phyloP scores from a whole-genome alignment of 495 filamentous ascomycete genomes.

The Hypomontagnella monticulosa region DNA sequence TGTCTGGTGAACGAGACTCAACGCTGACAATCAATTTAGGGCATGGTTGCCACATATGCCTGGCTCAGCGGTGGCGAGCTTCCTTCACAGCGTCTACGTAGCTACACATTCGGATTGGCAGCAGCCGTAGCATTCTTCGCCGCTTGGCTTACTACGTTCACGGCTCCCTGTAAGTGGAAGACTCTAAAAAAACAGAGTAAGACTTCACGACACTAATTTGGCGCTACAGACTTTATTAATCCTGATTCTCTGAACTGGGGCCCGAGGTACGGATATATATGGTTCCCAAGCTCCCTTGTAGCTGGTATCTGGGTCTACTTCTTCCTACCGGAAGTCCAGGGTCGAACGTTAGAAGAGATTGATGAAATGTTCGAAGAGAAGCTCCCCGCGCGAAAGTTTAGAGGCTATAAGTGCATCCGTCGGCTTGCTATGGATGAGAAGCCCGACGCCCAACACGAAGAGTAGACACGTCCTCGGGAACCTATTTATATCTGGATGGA shows the following conservation, averaged over 20 bases:
- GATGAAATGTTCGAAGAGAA: slow-evolving; percentile 59
- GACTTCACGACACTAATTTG: background rate
- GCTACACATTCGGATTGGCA: slow-evolving; percentile 58
- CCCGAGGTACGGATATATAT: slow-evolving; percentile 59
- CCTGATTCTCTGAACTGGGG: slow-evolving; percentile 60
- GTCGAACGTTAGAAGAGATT: slow-evolving; percentile 57
- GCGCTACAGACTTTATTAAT: slow-evolving; percentile 58
- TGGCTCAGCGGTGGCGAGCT: slow-evolving; percentile 62
- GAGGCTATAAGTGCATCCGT: slow-evolving; percentile 48
- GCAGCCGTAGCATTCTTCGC: slow-evolving; percentile 54
- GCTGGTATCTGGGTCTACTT: slow-evolving; percentile 58
- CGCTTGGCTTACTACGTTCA: slow-evolving; percentile 62
- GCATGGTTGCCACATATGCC: slow-evolving; percentile 56
- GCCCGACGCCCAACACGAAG: slow-evolving; percentile 24
- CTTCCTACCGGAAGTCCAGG: slow-evolving; percentile 59
- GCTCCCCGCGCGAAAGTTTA: slow-evolving; percentile 52
- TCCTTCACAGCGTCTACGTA: slow-evolving; percentile 54
- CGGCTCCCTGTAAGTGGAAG: slow-evolving; percentile 53
- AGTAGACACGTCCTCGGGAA: background rate
- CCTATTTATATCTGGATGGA: background rate
- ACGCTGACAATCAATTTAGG: slow-evolving; percentile 43
- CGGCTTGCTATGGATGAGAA: slow-evolving; percentile 26
- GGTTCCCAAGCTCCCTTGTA: slow-evolving; percentile 49
- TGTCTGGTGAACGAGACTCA: slow-evolving; percentile 17
- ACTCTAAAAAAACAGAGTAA: no score